Conservation (phyloP, 768 basidiomycete species). For the Suillus occidentalis region DNA sequence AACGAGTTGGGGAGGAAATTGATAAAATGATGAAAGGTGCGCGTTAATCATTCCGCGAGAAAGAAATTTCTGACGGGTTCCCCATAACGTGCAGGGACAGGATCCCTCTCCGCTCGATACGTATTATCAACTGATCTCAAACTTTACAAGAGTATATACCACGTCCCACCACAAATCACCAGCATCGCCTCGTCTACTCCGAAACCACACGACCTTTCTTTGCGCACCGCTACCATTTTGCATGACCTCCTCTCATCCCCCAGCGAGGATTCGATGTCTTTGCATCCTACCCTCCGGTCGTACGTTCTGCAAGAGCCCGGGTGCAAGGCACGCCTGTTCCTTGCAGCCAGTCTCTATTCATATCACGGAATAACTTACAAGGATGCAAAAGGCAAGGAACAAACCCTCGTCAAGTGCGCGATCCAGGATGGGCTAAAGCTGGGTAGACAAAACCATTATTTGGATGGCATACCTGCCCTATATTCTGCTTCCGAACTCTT, state of each 20-base stretch:
- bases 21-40: constrained; percentile 93
- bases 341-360: constrained; percentile 77
- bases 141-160: constrained; percentile 69
- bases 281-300: constrained; percentile 49
- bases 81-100: constrained; percentile 49
- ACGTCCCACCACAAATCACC: constrained; percentile 46
- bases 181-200: constrained; percentile 46
- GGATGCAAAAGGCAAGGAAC: constrained; percentile 63
- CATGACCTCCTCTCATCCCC: constrained; percentile 41
- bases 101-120: constrained; percentile 76
- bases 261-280: constrained; percentile 27
- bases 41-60: constrained; percentile 5
- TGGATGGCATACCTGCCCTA: constrained; percentile 71
- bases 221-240: constrained; percentile 62
- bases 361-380: constrained; percentile 57
- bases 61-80: constrained; percentile 5
- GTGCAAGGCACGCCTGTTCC: constrained; percentile 62
- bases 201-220: constrained; percentile 39
- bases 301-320: constrained; percentile 29
- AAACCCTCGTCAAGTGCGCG: constrained; percentile 62
- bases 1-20: constrained; percentile 89
- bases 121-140: constrained; percentile 72
- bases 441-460: constrained; percentile 72
- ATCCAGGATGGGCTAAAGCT: constrained; percentile 86
- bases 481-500: constrained; percentile 56